Base-by-base conservation (phyloP, 768 basidiomycete species). In the Tephrocybe rancida region DNA sequence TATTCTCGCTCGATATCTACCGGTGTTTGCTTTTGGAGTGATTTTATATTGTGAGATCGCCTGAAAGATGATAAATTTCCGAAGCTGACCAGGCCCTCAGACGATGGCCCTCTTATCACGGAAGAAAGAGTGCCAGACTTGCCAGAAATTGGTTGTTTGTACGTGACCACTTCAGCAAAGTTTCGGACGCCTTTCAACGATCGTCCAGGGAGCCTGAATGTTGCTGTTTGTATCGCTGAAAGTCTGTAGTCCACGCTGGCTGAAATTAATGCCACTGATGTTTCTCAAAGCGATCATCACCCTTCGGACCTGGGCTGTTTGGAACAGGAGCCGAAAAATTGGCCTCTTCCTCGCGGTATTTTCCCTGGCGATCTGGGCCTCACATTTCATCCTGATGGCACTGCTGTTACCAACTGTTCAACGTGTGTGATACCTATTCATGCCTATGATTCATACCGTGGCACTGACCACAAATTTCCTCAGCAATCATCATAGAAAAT, bases 251-350 rank as follows among this genome's bases (percentile, higher is more conserved):
- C 7, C 35, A 16, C 14, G 4, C 35, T 22, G 4, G 29, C n/a
- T n/a, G n/a, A n/a, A n/a, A n/a, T n/a, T n/a, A n/a, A n/a, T n/a
- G n/a, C 32, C 3, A 32, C 19, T 44, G 5, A 29, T 4, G 13
- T 10, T 24, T 32, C 5, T 30, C 21, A 11, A n/a, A 56, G 55
- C 39, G 13, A 52, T 56, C 3, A 48, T 48, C 19, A 46, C 50
- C 5, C 25, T 52, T n/a, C 55, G 50, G 1, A 48, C 50, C 7
- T 52, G 55, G 55, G 55, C 49, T 13, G 44, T 51, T 3, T 56
- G 55, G 55, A 39, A 47, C 21, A 45, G 44, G 13, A 35, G 24
- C 29, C 44, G 55, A 14, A 42, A 16, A 18, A 56, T 56, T 34
- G 44, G 48, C 22, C 30, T 56, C 13, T 30, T 56, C 37, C 37